A percentile compares a stretch with the other conserved stretches of the same genome.
These are phyloP conservation scores for Agrocybe chaxingu DNA, from an alignment of 768 basidiomycete species.

Conservation along the genomic window DNA sequence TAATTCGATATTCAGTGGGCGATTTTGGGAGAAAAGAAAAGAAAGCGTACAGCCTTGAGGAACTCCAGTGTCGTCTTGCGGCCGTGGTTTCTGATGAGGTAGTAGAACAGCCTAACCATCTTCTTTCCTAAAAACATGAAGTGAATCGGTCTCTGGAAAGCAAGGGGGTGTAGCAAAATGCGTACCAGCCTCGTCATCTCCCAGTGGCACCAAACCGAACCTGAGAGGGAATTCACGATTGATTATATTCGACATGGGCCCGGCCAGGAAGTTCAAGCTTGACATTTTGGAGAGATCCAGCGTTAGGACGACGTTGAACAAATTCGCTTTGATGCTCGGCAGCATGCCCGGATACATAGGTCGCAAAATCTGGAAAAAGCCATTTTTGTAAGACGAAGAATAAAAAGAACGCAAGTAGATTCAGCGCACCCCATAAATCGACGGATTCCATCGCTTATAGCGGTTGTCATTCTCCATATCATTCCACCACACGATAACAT, in stretches of 20 bases:
- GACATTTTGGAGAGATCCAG: slow-evolving; percentile 72
- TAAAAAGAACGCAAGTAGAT: background rate
- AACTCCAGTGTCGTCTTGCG: slow-evolving; percentile 61
- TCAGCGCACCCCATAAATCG: slow-evolving; percentile 44
- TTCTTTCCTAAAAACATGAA: slow-evolving; percentile 41
- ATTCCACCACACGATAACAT: slow-evolving; percentile 83
- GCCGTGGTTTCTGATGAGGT: slow-evolving; percentile 62
- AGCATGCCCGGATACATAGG: slow-evolving; percentile 80
- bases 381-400: background rate
- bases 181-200: slow-evolving; percentile 48
- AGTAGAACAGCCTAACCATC: slow-evolving; percentile 73
- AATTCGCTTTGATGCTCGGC: slow-evolving; percentile 68
- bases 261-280: slow-evolving; percentile 60
- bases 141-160: background rate
- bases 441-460: slow-evolving; percentile 52
- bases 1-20: slow-evolving; percentile 16
- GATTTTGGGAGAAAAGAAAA: background rate
- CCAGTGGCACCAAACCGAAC: slow-evolving; percentile 81
- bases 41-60: slow-evolving; percentile 43
- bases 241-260: slow-evolving; percentile 67
- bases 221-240: slow-evolving; percentile 71
- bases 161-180: background rate
- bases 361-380: slow-evolving; percentile 58
- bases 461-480: slow-evolving; percentile 81
- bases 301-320: slow-evolving; percentile 80